These are phyloP conservation scores for Cryptosporidium ubiquitum DNA, from an alignment of 169 alveolate genomes.

Conservation along the genomic window DNA sequence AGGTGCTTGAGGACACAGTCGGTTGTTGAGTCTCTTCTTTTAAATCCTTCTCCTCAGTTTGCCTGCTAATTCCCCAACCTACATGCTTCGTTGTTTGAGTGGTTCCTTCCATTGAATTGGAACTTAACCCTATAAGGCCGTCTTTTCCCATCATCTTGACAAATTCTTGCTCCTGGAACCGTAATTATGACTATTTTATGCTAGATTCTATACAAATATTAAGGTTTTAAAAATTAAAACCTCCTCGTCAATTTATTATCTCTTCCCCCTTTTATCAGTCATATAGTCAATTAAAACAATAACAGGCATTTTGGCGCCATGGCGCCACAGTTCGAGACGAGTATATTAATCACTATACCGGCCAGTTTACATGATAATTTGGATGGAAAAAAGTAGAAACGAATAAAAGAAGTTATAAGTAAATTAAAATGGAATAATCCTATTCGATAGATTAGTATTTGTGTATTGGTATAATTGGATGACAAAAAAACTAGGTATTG, in stretches of 20 bases:
- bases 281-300: background rate
- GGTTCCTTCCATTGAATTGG: conserved; percentile 33
- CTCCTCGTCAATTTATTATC: background rate
- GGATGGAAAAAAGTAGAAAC: background rate
- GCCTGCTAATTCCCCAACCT: conserved; percentile 63
- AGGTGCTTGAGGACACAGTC: background rate
- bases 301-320: conserved; percentile 26
- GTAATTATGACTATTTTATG: background rate
- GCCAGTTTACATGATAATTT: background rate
- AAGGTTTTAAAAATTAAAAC: background rate
- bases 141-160: conserved; percentile 30
- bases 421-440: background rate
- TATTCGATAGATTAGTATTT: background rate
- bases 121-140: conserved; percentile 45
- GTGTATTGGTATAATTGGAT: background rate
- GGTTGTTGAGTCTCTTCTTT: conserved; percentile 27
- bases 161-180: background rate
- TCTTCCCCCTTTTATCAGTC: conserved; percentile 5
- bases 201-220: background rate
- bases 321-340: conserved; percentile 46
- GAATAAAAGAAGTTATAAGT: background rate
- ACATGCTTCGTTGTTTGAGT: conserved; percentile 33
- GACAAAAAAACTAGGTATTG: background rate
- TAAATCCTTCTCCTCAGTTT: conserved; percentile 36
- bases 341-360: conserved; percentile 18